Evolutionary conservation across 225 moss, liverwort and hornwort genomes (phyloP).

Genomic region (Marchantia paleacea): DNA sequence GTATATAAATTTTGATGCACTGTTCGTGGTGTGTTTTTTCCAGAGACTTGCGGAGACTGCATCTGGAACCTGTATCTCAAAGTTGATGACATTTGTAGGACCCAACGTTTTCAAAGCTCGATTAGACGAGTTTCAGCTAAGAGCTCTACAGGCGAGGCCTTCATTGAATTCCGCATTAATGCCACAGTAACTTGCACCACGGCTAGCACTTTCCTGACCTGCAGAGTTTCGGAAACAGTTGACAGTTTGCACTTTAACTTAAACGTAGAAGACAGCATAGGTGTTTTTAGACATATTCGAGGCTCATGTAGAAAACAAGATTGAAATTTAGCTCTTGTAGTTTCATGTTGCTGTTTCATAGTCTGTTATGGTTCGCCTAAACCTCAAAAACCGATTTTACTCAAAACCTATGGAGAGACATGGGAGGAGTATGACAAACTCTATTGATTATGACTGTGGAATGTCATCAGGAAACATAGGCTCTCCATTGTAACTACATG

Average conservation of each 20-base stretch:
- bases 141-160: conserved; percentile 26
- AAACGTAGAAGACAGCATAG: neutral
- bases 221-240: neutral
- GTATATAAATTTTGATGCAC: neutral
- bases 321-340: neutral
- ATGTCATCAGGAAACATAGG: neutral
- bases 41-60: conserved; percentile 78
- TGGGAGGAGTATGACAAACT: neutral
- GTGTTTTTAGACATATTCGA: neutral
- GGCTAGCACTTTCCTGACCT: neutral
- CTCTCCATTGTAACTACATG: neutral
- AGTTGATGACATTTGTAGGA: conserved; percentile 65
- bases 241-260: neutral
- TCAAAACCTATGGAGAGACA: neutral
- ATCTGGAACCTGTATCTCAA: conserved; percentile 68
- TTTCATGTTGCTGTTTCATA: neutral
- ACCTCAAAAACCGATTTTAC: neutral
- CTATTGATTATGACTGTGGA: neutral
- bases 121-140: conserved; percentile 37
- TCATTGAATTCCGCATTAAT: conserved; percentile 7
- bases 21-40: neutral
- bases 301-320: neutral
- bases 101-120: conserved; percentile 76
- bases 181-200: neutral
- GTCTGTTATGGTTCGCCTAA: neutral